A percentile compares a stretch with the other conserved stretches of the same genome.
phyloP scores from a whole-genome alignment of 345 rosid species.

The Rhodomyrtus tomentosa region DNA sequence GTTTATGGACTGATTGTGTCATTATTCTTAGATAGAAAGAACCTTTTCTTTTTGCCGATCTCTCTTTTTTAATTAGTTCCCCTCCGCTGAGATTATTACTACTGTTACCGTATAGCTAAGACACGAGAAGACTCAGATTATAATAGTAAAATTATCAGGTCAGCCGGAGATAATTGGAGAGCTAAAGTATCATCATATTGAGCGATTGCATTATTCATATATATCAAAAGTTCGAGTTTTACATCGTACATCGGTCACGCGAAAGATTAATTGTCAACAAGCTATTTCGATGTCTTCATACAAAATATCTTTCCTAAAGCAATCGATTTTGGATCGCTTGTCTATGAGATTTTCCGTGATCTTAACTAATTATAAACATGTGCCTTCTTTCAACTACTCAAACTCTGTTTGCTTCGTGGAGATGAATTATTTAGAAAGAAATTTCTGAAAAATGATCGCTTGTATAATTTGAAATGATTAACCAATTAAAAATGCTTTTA shows the following conservation, averaged over 20 bases:
- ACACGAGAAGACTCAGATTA: neutral
- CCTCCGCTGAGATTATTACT: neutral
- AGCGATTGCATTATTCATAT: neutral
- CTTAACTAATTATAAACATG: neutral
- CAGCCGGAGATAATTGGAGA: neutral
- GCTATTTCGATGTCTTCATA: neutral
- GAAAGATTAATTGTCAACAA: neutral
- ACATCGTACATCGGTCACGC: neutral
- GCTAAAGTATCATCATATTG: neutral
- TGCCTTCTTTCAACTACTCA: neutral
- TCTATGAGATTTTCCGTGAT: neutral
- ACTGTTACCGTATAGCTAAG: neutral
- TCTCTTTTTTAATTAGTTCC: neutral
- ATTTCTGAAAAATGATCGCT: no score
- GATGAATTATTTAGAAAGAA: no score
- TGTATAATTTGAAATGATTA: no score
- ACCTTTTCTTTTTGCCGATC: neutral
- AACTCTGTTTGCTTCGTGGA: no score
- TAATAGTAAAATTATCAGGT: neutral
- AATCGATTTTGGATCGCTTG: neutral
- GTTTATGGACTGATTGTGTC: no score
- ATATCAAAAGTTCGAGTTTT: neutral
- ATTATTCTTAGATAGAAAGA: neutral
- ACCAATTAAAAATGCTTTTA: no score
- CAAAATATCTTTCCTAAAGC: neutral